phyloP scores from a whole-genome alignment of 1,139 yeast genomes.

The Sugiyamaella xylanicola region DNA sequence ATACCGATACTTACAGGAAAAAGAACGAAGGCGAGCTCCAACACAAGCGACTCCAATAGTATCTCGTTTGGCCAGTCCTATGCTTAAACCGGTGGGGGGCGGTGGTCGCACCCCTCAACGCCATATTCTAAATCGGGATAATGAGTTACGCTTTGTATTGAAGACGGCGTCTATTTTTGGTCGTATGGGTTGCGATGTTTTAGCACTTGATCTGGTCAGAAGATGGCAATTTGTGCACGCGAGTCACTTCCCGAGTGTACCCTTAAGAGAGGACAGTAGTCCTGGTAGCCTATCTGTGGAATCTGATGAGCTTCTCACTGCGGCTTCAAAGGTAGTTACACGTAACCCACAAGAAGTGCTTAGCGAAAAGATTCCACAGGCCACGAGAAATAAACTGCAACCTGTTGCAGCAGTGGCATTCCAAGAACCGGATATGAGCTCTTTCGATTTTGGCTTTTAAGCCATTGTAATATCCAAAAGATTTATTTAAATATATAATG shows the following conservation, averaged over 20 bases:
- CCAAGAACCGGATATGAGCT: slow-evolving; percentile 80
- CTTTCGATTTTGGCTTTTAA: slow-evolving; percentile 63
- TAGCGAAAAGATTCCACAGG: slow-evolving; percentile 13
- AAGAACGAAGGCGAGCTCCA: slow-evolving; percentile 35
- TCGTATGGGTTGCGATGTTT: slow-evolving; percentile 89
- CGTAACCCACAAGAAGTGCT: slow-evolving; percentile 5
- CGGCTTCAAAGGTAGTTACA: slow-evolving; percentile 13
- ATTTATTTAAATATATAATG: slow-evolving; percentile 7
- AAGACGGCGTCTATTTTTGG: slow-evolving; percentile 68
- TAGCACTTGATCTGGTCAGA: slow-evolving; percentile 62
- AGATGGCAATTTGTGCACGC: slow-evolving; percentile 63
- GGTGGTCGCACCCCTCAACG: slow-evolving; percentile 14
- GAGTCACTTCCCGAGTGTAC: too few relatives aligned
- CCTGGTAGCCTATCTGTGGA: slow-evolving; percentile 3
- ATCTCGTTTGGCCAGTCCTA: slow-evolving; percentile 6
- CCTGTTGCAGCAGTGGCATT: slow-evolving; percentile 60
- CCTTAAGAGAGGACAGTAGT: too few relatives aligned
- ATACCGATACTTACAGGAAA: slow-evolving; percentile 60
- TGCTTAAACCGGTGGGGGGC: slow-evolving; percentile 1
- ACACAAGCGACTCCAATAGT: slow-evolving; percentile 13
- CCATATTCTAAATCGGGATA: slow-evolving; percentile 18
- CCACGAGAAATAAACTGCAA: slow-evolving; percentile 25
- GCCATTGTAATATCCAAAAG: background rate
- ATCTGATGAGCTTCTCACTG: slow-evolving; percentile 11
- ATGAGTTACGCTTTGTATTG: slow-evolving; percentile 62